phyloP scores from a whole-genome alignment of 306 rosid species.

The Abrus precatorius region DNA sequence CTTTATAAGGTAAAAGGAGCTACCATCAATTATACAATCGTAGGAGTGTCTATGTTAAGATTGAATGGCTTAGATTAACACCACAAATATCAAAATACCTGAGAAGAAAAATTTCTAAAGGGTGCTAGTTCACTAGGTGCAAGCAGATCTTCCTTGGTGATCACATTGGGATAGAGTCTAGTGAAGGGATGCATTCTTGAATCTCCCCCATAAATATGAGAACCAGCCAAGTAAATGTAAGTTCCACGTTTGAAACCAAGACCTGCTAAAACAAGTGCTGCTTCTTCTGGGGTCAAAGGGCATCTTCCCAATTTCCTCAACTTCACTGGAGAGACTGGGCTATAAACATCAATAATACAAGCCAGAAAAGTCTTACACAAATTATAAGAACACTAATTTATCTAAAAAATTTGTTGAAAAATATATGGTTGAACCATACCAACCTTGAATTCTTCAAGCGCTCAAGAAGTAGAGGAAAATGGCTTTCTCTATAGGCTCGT shows the following conservation, averaged over 20 bases:
- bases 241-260: slow-evolving; percentile 76
- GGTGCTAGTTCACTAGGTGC: slow-evolving; percentile 80
- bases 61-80: too few relatives aligned
- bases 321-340: slow-evolving; percentile 64
- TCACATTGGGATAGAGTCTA: slow-evolving; percentile 81
- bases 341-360: slow-evolving; percentile 37
- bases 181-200: slow-evolving; percentile 80
- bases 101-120: slow-evolving; percentile 86
- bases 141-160: slow-evolving; percentile 88
- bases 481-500: slow-evolving; percentile 82
- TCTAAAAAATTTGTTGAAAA: slow-evolving; percentile 9
- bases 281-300: slow-evolving; percentile 98
- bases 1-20: too few relatives aligned
- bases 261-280: slow-evolving; percentile 91
- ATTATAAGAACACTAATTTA: background rate
- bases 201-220: slow-evolving; percentile 81
- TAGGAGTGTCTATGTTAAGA: too few relatives aligned
- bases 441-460: slow-evolving; percentile 87
- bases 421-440: slow-evolving; percentile 8
- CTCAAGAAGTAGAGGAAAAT: slow-evolving; percentile 85
- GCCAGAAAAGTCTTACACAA: slow-evolving; percentile 31
- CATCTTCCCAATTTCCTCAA: slow-evolving; percentile 89
- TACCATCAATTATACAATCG: too few relatives aligned
- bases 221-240: slow-evolving; percentile 89
- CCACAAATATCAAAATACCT: slow-evolving; percentile 55